A percentile compares a stretch with the other conserved stretches of the same genome.
Conservation (phyloP, 768 basidiomycete species). For the Rhodotorula babjevae region DNA sequence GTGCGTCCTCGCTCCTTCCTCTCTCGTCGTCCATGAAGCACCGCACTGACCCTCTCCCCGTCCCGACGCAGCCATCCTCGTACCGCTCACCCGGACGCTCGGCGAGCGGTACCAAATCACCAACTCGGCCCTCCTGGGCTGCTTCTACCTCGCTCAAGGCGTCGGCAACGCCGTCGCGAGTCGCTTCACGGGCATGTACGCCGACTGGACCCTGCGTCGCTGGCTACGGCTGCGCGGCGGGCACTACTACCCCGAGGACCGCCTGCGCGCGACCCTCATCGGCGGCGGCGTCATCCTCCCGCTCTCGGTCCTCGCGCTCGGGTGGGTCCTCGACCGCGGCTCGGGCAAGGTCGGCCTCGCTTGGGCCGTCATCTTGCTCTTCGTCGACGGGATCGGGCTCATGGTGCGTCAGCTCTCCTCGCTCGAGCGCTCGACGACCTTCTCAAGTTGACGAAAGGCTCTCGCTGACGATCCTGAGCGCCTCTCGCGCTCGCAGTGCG, state of each 20-base stretch:
- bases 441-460: background rate
- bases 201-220: constrained; percentile 43
- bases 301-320: constrained; percentile 40
- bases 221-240: constrained; percentile 46
- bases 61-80: constrained; percentile 22
- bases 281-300: constrained; percentile 45
- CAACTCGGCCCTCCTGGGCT: constrained; percentile 47
- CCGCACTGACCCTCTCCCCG: background rate
- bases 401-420: constrained; percentile 8
- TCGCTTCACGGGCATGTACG: constrained; percentile 44
- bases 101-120: constrained; percentile 45
- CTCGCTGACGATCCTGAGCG: background rate
- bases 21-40: too few species aligned
- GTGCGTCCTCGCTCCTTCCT: background rate
- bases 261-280: constrained; percentile 44
- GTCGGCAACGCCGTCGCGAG: constrained; percentile 46
- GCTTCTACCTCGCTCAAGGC: constrained; percentile 47
- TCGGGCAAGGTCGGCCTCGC: constrained; percentile 13
- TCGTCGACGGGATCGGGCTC: constrained; percentile 10
- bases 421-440: background rate
- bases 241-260: constrained; percentile 47
- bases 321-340: constrained; percentile 42
- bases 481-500: background rate
- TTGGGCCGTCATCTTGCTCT: background rate
- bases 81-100: constrained; percentile 29